These are phyloP conservation scores for Cyclocybe aegerita DNA, from an alignment of 768 basidiomycete species.

Conservation along the genomic window DNA sequence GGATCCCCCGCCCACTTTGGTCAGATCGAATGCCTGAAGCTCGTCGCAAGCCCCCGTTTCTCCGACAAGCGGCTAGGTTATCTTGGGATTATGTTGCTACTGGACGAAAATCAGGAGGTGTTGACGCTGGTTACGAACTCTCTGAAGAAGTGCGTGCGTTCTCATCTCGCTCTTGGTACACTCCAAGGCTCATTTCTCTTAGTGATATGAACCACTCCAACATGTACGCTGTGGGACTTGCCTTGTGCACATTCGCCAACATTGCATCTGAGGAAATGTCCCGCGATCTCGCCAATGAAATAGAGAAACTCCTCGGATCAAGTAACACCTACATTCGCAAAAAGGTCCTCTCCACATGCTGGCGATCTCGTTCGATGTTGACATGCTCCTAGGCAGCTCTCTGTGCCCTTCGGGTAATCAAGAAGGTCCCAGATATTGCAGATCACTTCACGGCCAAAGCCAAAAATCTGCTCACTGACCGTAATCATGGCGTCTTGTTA, in stretches of 20 bases:
- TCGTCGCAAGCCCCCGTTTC: slow-evolving; percentile 93
- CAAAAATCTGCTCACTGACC: slow-evolving; percentile 88
- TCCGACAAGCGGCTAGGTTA: slow-evolving; percentile 96
- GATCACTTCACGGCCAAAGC: slow-evolving; percentile 90
- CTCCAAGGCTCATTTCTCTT: slow-evolving; percentile 12
- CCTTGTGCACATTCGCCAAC: slow-evolving; percentile 97
- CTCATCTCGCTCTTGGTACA: not conserved
- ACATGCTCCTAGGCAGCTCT: slow-evolving; percentile 71
- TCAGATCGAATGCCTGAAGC: slow-evolving; percentile 95
- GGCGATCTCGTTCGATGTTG: slow-evolving; percentile 6
- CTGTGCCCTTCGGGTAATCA: slow-evolving; percentile 91
- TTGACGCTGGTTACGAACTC: slow-evolving; percentile 97
- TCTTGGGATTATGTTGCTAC: slow-evolving; percentile 93
- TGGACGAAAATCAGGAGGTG: slow-evolving; percentile 98
- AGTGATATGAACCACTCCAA: slow-evolving; percentile 99
- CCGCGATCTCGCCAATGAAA: slow-evolving; percentile 94
- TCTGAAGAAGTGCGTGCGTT: slow-evolving; percentile 81
- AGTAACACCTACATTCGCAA: slow-evolving; percentile 99
- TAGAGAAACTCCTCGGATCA: slow-evolving; percentile 95
- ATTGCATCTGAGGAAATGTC: slow-evolving; percentile 99
- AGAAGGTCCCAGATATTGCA: slow-evolving; percentile 93
- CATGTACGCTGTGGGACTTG: slow-evolving; percentile 97
- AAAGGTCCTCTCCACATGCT: slow-evolving; percentile 59
- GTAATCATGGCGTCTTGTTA: slow-evolving; percentile 95
- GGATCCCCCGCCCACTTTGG: slow-evolving; percentile 99